Base-by-base conservation (phyloP, 1,284 basidiomycete species). In the Cryptococcus sp. region DNA sequence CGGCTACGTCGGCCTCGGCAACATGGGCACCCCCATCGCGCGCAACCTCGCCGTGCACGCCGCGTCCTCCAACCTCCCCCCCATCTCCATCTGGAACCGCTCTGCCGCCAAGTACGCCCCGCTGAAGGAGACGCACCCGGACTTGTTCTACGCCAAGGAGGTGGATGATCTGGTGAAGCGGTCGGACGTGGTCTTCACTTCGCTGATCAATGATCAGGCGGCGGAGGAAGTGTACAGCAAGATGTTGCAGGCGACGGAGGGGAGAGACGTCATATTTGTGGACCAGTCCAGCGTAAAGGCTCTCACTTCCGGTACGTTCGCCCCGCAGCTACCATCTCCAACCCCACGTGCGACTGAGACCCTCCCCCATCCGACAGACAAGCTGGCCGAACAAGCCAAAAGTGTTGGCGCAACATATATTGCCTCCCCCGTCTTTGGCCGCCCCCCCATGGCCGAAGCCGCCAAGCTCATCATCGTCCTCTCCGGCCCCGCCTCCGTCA, bases 1-100 rank as follows among this genome's bases (percentile, higher is more conserved):
- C 52, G 71, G 64, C 2, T 73, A 66, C 56, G 56, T 64, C 42
- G 71, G 69, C 21, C 66, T 73, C 18, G 70, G 70, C n/a, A 61
- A 63, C 46, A 68, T 73, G 60, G 71, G 71, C 46, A 37, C 59
- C 8, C 60, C 58, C 46, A 70, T 72, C 51, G 56, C 64, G 13
- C 53, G 46, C 21, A 67, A 69, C 60, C 62, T 73, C 15, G 64
- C 59, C 2, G 51, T 50, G 35, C 62, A 66, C 52, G 65, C 67
- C 7, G 23, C 44, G 3, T 48, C 56, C 18, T 53, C 63, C 46
- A 24, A 46, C 9, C 43, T 66, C 20, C 53, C 58, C 4, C 47
- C 59, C 20, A 50, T 70, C 3, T 56, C 48, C 7, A 54, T 72
- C 23, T 73, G 69, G 69, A 73, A 73, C 56, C 59, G 71, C 13